Evolutionary conservation across 139 green algal genomes (phyloP), one percentile per base, ranked within the genome.

Genomic region (Edaphochlamys debaryana): DNA sequence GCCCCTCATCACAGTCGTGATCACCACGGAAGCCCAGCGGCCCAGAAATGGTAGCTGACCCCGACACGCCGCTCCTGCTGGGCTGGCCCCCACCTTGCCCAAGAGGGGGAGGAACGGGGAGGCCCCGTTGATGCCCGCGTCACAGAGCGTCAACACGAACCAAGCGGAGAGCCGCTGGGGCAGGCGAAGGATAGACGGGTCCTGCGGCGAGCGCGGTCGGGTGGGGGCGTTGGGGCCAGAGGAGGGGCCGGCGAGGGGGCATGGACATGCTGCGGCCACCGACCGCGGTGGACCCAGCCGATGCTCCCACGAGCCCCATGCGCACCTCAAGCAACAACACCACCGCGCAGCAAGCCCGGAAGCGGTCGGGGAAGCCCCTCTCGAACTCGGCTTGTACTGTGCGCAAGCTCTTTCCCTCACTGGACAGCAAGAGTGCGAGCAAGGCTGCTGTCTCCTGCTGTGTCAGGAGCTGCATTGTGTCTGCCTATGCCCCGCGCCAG

Each of bases 261-360:
- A n/a, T n/a, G n/a, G n/a, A n/a, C n/a, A n/a, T n/a, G n/a, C n/a
- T n/a, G n/a, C n/a, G n/a, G n/a, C n/a, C n/a, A n/a, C n/a, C n/a
- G n/a, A n/a, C n/a, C n/a, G n/a, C n/a, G n/a, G n/a, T n/a, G n/a
- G n/a, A n/a, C n/a, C n/a, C n/a, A n/a, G n/a, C n/a, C n/a, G n/a
- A n/a, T n/a, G n/a, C n/a, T n/a, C n/a, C n/a, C n/a, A n/a, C n/a
- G n/a, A n/a, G n/a, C n/a, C n/a, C n/a, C n/a, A n/a, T n/a, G 32
- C 76, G 45, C 56, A 73, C 85, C 85, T 87, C 73, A 23, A 89
- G 64, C 0, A 89, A 56, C 30, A 89, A 67, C 22, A 89, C 62
- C 1, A 67, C 67, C 2, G 73, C 73, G 67, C 85, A 87, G 32
- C 79, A 69, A 17, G 73, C 79, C 6, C 45, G 34, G 52, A 89